Percentiles rank a stretch among this genome's conserved stretches.
Conservation (phyloP, 108 stramenopile genomes). For the Nannochloropsis gaditana region DNA sequence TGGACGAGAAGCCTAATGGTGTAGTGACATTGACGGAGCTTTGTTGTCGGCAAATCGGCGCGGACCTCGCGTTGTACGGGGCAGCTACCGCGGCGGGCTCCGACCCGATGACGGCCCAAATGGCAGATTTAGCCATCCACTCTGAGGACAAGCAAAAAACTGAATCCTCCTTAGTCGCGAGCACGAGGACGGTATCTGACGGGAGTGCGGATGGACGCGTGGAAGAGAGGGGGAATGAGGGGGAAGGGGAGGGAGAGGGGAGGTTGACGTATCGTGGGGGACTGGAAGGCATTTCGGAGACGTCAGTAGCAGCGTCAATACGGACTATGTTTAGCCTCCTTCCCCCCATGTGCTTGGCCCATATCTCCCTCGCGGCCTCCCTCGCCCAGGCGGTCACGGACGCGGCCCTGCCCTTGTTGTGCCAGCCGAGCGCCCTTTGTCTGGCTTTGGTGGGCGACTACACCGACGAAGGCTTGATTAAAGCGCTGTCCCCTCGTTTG, state of each 20-base stretch:
- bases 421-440: background rate
- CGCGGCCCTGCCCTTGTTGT: background rate
- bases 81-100: background rate
- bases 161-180: no score
- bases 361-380: background rate
- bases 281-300: background rate
- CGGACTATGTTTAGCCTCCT: background rate
- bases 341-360: background rate
- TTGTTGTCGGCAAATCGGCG: slow-evolving; percentile 8
- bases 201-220: background rate
- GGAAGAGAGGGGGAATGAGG: background rate
- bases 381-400: background rate
- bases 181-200: no score
- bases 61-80: background rate
- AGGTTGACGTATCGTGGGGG: background rate
- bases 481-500: background rate
- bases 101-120: no score
- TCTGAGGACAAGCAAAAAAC: no score
- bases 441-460: background rate
- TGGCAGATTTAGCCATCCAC: no score
- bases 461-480: background rate
- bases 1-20: background rate
- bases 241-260: background rate
- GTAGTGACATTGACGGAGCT: background rate
- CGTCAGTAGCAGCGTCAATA: background rate